Conservation (phyloP, 1,284 basidiomycete genomes). For the Boletus semigastroideus region DNA sequence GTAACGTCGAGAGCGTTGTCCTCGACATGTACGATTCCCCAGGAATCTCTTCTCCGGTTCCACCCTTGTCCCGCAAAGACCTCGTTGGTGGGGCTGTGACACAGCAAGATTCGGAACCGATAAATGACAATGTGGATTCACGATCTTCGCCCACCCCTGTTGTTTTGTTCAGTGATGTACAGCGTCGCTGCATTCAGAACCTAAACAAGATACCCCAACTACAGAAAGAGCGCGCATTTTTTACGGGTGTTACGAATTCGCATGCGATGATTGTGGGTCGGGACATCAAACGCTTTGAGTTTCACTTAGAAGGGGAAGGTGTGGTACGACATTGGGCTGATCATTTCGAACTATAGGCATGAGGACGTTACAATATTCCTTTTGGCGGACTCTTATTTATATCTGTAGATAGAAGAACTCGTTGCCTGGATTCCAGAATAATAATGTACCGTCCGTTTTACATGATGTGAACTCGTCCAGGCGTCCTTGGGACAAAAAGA, state of each 20-base stretch:
- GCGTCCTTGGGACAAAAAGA: constrained; percentile 5
- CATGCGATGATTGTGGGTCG: constrained; percentile 70
- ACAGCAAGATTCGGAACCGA: constrained; percentile 5
- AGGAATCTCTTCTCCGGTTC: constrained; percentile 3
- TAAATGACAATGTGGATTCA: constrained; percentile 7
- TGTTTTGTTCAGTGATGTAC: constrained; percentile 50
- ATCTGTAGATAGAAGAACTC: background rate
- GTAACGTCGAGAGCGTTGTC: constrained; percentile 52
- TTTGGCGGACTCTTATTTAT: background rate
- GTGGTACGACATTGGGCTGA: constrained; percentile 72
- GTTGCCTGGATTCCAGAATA: too few species aligned
- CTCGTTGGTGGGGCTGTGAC: background rate
- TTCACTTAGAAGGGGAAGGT: constrained; percentile 58
- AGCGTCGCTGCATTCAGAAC: constrained; percentile 47
- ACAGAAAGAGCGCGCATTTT: constrained; percentile 65
- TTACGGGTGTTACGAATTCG: constrained; percentile 56
- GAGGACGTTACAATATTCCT: background rate
- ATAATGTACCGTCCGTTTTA: too few species aligned
- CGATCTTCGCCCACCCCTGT: constrained; percentile 39
- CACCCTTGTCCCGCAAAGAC: background rate
- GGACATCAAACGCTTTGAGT: constrained; percentile 57
- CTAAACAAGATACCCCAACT: constrained; percentile 67
- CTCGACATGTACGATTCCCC: constrained; percentile 35
- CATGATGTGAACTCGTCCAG: too few species aligned
- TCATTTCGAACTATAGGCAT: constrained; percentile 46